These are phyloP conservation scores for Euphorbia celastroides DNA, from an alignment of 441 rosid species.

Conservation along the genomic window DNA sequence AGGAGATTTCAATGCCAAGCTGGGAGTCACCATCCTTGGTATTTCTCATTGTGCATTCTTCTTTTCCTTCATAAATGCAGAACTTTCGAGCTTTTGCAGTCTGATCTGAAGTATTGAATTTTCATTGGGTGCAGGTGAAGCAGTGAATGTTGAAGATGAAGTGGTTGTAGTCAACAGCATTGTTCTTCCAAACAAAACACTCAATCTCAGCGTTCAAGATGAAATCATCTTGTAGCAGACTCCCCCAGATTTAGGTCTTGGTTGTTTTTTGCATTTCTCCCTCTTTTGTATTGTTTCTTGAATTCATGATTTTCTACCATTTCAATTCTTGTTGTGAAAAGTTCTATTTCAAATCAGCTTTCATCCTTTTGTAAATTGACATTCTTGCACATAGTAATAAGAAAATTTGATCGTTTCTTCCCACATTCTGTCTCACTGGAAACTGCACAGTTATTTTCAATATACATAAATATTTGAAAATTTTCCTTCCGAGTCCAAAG, in stretches of 20 bases:
- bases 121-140: conserved; percentile 57
- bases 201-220: conserved; percentile 77
- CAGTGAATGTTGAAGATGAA: conserved; percentile 82
- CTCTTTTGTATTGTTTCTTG: neutral
- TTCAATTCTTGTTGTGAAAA: conserved; percentile 1
- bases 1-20: conserved; percentile 77
- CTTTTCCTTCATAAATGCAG: neutral
- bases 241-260: neutral
- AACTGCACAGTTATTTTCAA: neutral
- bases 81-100: conserved; percentile 5
- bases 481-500: neutral
- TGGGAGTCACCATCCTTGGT: conserved; percentile 92
- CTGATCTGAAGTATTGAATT: neutral
- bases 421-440: neutral
- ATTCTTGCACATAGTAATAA: neutral
- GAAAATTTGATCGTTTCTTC: neutral
- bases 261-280: neutral
- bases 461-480: neutral
- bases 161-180: conserved; percentile 81
- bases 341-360: neutral
- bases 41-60: neutral
- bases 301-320: neutral
- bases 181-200: conserved; percentile 87
- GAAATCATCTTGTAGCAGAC: conserved; percentile 62
- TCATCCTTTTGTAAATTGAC: conserved; percentile 11